Conservation (phyloP, 2,329 filamentous ascomycete species). For the Elsinoe batatas region DNA sequence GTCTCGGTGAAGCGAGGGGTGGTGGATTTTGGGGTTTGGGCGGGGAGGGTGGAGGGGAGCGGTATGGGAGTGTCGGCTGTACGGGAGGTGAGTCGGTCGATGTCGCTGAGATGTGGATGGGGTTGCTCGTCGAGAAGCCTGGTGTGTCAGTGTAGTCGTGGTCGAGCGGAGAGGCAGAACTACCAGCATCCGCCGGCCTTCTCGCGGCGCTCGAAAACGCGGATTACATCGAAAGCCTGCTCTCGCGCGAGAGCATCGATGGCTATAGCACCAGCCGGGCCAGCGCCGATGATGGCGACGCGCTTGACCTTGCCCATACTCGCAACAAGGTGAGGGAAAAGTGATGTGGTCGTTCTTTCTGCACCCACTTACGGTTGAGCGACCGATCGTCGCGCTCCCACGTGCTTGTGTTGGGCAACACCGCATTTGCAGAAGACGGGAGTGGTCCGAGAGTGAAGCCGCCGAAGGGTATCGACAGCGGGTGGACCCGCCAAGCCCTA, state of each 20-base stretch:
- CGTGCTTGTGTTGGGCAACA: not conserved
- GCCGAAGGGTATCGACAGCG: not conserved
- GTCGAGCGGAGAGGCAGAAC: slow-evolving; percentile 17
- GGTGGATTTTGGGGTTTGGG: slow-evolving; percentile 32
- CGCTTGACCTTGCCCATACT: slow-evolving; percentile 18
- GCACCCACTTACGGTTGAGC: not conserved
- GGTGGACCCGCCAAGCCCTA: not conserved
- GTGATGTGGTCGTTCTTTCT: not conserved
- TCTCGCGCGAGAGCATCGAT: slow-evolving; percentile 52
- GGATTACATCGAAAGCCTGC: slow-evolving; percentile 47
- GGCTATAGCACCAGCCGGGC: slow-evolving; percentile 50
- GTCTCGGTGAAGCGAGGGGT: slow-evolving; percentile 47
- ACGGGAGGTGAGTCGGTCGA: slow-evolving; percentile 37
- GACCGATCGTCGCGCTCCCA: not conserved
- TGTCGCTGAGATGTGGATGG: slow-evolving; percentile 35
- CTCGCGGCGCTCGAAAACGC: slow-evolving; percentile 53
- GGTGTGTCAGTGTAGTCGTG: not conserved
- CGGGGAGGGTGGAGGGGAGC: slow-evolving; percentile 41
- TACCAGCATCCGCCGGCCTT: slow-evolving; percentile 53
- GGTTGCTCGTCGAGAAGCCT: slow-evolving; percentile 22
- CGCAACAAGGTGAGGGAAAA: not conserved
- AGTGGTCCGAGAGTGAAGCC: not conserved
- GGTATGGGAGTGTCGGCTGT: slow-evolving; percentile 41
- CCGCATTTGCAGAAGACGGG: not conserved
- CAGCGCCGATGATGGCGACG: slow-evolving; percentile 52